Base-by-base conservation (phyloP, 1,284 basidiomycete genomes). In the Xanthoconium separans region DNA sequence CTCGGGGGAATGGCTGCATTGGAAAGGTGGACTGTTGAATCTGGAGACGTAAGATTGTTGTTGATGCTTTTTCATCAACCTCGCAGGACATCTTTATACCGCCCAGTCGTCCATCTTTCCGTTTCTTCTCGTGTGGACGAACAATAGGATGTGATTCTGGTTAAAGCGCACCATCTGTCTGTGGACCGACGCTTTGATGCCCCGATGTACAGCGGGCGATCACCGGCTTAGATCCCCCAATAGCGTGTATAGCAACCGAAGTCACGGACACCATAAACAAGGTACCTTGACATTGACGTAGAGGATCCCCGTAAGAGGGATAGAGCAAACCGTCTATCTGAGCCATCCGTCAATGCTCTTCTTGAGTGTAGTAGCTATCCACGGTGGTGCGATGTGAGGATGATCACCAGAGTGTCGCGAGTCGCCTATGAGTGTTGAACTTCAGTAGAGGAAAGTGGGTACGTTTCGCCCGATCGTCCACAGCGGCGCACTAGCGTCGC, bases 1-100 rank as follows among this genome's bases (percentile, higher is more conserved):
- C 37, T 62, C 60, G 29, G 60, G 53, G 0, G 60, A 16, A 11
- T 62, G 9, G 2, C n/a, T 39, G 18, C 50, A 62, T 64, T 24
- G 18, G 11, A 34, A 45, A 39, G 41, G 10, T 29, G 11, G 15
- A 40, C 20, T 44, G 9, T 48, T 15, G 39, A 40, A 56, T 44
- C 29, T 30, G 40, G 39, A 24, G 41, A 39, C 1, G 41, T 40
- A 33, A 48, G 10, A 34, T n/a, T 53, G 50, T 29, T 44, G 51
- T 12, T 20, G 9, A n/a, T n/a, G 40, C 10, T n/a, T 33, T 15
- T 36, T 31, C 29, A 44, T 31, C 33, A 15, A 44, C 51, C 50
- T 39, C 1, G 41, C 7, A 22, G 31, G n/a, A 15, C 22, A 39
- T 22, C 3, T 40, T 57, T 62, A 62, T 65, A 52, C 30, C 7